Evolutionary conservation across 768 basidiomycete genomes (phyloP), one percentile per base, ranked within the genome.

Genomic region (Lentinus tigrinus): DNA sequence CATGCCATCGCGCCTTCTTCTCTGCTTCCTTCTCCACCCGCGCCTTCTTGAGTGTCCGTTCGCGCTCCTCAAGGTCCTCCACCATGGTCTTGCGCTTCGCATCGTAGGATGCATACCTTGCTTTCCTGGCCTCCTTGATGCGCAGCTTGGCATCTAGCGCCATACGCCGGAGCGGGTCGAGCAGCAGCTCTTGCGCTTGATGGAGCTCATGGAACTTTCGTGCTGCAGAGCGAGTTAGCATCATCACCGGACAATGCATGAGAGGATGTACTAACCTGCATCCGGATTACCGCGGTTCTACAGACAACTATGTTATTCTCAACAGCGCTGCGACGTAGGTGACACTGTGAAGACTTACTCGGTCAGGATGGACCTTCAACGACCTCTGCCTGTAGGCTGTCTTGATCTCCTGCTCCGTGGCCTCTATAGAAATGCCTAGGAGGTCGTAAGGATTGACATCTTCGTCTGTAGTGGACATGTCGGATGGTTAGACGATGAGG

Each of bases 191-290:
- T 65, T 91, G 89, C 0, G 91, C 89, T 58, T 85, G 84, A 54
- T 88, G 93, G 48, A 94, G 81, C 55, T 89, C 89, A 68, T 94
- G 91, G 67, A 94, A 93, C 68, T 91, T 89, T 55, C 85, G 81
- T 2, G 88, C 88, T 84, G 39, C n/a, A 44, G 21, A 56, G 17
- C 5, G 27, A 39, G 1, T 28, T 38, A n/a, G 10, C 37, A 42
- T 42, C 9, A 49, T 43, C 7, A 10, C 21, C 24, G 11, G 19
- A 40, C 21, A n/a, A 23, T 24, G 4, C 7, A 50, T 19, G 17
- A 39, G 21, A 3, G 44, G 31, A 13, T 34, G 11, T 13, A 64
- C 76, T 54, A 54, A 85, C 88, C 85, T 72, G 91, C 91, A 73
- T 91, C 81, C 38, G 89, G 87, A 67, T 91, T 89, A 58, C 90